Evolutionary conservation across 352 stramenopile species (phyloP).

Genomic region (Pythium plurisporium): DNA sequence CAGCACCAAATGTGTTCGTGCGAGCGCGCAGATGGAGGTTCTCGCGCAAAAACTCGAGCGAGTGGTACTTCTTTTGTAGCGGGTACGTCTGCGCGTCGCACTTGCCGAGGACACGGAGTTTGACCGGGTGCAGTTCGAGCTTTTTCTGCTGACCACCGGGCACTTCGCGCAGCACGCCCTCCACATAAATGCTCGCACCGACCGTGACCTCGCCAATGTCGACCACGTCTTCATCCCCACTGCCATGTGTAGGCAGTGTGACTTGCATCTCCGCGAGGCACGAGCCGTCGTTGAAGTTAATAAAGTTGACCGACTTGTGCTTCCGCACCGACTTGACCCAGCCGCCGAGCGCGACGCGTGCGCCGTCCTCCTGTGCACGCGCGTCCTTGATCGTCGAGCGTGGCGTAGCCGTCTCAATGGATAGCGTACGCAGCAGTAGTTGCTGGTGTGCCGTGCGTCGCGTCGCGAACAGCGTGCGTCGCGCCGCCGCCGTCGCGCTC

Average conservation of each 20-base stretch:
- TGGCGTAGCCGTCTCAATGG: background rate
- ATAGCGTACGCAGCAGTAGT: background rate
- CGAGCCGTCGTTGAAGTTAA: slow-evolving; percentile 96
- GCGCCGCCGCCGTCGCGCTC: background rate
- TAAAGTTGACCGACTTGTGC: slow-evolving; percentile 96
- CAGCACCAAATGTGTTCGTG: slow-evolving; percentile 96
- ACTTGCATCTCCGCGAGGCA: slow-evolving; percentile 91
- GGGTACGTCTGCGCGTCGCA: slow-evolving; percentile 94
- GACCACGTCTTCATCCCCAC: slow-evolving; percentile 15
- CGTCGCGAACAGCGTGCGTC: background rate
- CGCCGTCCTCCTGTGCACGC: slow-evolving; percentile 31
- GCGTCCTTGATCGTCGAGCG: slow-evolving; percentile 46
- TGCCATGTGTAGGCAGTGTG: slow-evolving; percentile 53
- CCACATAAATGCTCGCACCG: slow-evolving; percentile 89
- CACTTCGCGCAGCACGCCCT: slow-evolving; percentile 87
- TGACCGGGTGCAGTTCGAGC: slow-evolving; percentile 89
- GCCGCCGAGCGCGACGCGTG: slow-evolving; percentile 57
- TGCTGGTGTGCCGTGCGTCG: background rate
- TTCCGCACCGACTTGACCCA: slow-evolving; percentile 96
- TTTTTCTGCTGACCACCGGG: slow-evolving; percentile 84
- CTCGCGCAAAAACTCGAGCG: slow-evolving; percentile 96
- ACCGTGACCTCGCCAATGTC: slow-evolving; percentile 90
- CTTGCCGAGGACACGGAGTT: slow-evolving; percentile 85
- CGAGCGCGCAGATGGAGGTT: slow-evolving; percentile 95
- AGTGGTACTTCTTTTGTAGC: slow-evolving; percentile 98